Evolutionary conservation across 768 basidiomycete genomes (phyloP), one percentile per base, ranked within the genome.

Genomic region (Xerocomellus dryophilus): DNA sequence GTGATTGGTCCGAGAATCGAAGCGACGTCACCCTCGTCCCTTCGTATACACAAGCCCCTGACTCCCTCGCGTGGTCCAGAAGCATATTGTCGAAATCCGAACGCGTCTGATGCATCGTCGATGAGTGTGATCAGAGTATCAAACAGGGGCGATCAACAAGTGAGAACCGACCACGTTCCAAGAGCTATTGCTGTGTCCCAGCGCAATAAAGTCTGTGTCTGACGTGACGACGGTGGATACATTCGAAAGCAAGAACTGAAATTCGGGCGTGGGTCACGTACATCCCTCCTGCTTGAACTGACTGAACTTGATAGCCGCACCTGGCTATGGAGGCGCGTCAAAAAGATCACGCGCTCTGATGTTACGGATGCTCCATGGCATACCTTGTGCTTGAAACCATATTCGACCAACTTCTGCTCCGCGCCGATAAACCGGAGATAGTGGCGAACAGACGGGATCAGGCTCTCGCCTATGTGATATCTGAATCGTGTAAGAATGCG

Each of bases 151-250:
- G 2, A 20, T 23, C 5, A 3, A 32, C 12, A 18, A 23, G n/a
- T n/a, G 38, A 44, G 25, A 25, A 75, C 81, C 51, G 52, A 81
- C 81, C 54, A 86, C 82, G 61, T 86, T 85, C 83, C 83, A 86
- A 0, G 84, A 70, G 44, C 66, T 68, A 52, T 83, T 82, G 1
- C 66, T 60, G 7, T 74, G 74, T 49, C 80, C 79, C 5, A 78
- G 63, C 11, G 76, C 74, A 54, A 81, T 68, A 59, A 86, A 85
- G 61, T 85, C 80, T 4, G 83, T 79, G 62, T 83, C 82, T 84
- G 50, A n/a, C 18, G 1, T 2, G 21, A 27, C 8, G 14, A 10
- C 7, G 7, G 38, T 14, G 27, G 15, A 11, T n/a, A 7, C 10
- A 27, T 51, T 15, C 31, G 38, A 48, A 31, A 12, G 31, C 15